Evolutionary conservation across 2,329 filamentous ascomycete species (phyloP).

Genomic region (Pyricularia sp.): DNA sequence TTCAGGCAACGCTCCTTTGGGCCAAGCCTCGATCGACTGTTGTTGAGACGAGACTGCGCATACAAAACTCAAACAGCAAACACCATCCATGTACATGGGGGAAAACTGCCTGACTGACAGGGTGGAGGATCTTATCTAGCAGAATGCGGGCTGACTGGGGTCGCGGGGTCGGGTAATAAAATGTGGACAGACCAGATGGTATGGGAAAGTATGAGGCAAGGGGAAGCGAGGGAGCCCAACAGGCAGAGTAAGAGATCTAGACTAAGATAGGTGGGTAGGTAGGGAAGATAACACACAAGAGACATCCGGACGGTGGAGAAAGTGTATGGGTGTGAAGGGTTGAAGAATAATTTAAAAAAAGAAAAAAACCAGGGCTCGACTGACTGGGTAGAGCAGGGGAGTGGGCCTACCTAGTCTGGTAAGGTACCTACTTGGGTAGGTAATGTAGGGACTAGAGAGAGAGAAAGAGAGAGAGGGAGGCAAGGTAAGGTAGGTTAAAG

Average conservation of each 20-base stretch:
- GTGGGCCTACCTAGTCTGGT: not conserved
- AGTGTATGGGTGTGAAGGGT: not conserved
- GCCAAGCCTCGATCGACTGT: not conserved
- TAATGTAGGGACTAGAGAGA: not conserved
- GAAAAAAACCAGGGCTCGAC: not conserved
- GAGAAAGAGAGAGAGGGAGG: not conserved
- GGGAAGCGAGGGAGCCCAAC: not conserved
- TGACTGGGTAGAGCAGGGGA: not conserved
- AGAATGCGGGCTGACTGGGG: not conserved
- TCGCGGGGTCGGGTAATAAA: not conserved
- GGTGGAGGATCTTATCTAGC: not conserved
- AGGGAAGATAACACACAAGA: not conserved
- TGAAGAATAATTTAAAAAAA: not conserved
- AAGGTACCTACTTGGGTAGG: too few species aligned
- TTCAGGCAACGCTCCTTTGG: not conserved
- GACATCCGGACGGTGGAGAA: not conserved
- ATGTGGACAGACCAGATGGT: not conserved
- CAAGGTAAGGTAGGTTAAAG: not conserved
- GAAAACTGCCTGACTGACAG: not conserved
- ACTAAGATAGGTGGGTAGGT: not conserved
- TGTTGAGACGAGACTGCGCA: not conserved
- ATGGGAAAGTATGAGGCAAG: not conserved
- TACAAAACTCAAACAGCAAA: not conserved
- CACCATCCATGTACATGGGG: not conserved
- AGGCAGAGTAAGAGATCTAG: not conserved